A percentile compares a stretch with the other conserved stretches of the same genome.
Conservation (phyloP, 352 stramenopile species). For the Phytophthora chlamydospora region DNA sequence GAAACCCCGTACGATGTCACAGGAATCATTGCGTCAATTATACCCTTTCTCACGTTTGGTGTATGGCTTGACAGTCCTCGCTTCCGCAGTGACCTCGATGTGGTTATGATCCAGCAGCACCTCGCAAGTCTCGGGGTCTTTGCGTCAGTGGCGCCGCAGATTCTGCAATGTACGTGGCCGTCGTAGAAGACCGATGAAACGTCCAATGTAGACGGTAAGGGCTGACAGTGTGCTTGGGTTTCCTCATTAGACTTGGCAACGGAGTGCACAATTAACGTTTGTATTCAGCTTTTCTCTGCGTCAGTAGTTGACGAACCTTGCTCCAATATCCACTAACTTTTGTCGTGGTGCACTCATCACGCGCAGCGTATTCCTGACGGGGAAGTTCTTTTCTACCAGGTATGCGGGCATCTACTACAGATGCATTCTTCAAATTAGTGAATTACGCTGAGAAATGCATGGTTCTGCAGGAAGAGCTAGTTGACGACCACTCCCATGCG, state of each 20-base stretch:
- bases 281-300: neutral
- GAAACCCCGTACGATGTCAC: slow-evolving; percentile 48
- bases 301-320: neutral
- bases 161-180: slow-evolving; percentile 56
- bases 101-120: slow-evolving; percentile 59
- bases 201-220: too few relatives aligned
- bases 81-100: slow-evolving; percentile 63
- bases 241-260: slow-evolving; percentile 54
- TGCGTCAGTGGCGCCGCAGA: slow-evolving; percentile 37
- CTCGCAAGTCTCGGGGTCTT: slow-evolving; percentile 53
- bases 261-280: slow-evolving; percentile 56
- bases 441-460: neutral
- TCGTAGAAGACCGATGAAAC: too few relatives aligned
- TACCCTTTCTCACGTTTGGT: neutral
- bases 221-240: neutral
- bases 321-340: neutral
- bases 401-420: slow-evolving; percentile 6
- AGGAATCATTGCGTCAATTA: neutral
- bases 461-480: slow-evolving; percentile 48
- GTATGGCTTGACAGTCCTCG: slow-evolving; percentile 34
- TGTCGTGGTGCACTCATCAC: neutral
- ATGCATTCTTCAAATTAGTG: neutral
- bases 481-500: slow-evolving; percentile 44
- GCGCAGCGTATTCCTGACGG: slow-evolving; percentile 59
- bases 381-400: slow-evolving; percentile 74